A percentile compares a stretch with the other conserved stretches of the same genome.
Conservation (phyloP, 306 rosid genomes). For the Vigna unguiculata region DNA sequence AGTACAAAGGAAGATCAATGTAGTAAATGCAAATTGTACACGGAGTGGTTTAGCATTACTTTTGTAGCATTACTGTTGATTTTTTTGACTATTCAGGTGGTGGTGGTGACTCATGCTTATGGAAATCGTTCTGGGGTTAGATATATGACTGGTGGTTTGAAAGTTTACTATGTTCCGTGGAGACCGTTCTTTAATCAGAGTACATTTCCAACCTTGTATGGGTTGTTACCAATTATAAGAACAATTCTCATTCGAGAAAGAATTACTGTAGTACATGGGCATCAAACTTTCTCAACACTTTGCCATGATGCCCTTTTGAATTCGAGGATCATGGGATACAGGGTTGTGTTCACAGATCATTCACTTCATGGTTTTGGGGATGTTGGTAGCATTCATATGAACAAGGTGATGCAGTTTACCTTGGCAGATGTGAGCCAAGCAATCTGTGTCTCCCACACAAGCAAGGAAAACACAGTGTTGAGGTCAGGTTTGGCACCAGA, state of each 20-base stretch:
- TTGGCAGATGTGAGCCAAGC: slow-evolving; percentile 86
- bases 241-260: slow-evolving; percentile 78
- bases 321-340: slow-evolving; percentile 86
- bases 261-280: slow-evolving; percentile 84
- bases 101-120: slow-evolving; percentile 89
- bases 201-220: slow-evolving; percentile 79
- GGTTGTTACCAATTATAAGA: slow-evolving; percentile 78
- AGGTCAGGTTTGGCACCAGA: slow-evolving; percentile 85
- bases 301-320: slow-evolving; percentile 86
- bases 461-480: slow-evolving; percentile 89
- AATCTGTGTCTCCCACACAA: slow-evolving; percentile 87
- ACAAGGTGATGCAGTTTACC: slow-evolving; percentile 90
- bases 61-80: no score
- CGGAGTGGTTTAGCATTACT: not conserved
- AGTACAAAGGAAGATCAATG: not conserved
- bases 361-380: slow-evolving; percentile 90
- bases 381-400: slow-evolving; percentile 94
- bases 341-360: slow-evolving; percentile 90
- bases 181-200: slow-evolving; percentile 84
- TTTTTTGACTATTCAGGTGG: slow-evolving; percentile 63
- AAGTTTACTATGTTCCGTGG: slow-evolving; percentile 93
- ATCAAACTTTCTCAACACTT: slow-evolving; percentile 92
- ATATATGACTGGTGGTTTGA: slow-evolving; percentile 82
- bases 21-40: not conserved
- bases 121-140: slow-evolving; percentile 88